These are phyloP conservation scores for Xerocomellus amylosporus DNA, from an alignment of 768 basidiomycete species.

Conservation along the genomic window DNA sequence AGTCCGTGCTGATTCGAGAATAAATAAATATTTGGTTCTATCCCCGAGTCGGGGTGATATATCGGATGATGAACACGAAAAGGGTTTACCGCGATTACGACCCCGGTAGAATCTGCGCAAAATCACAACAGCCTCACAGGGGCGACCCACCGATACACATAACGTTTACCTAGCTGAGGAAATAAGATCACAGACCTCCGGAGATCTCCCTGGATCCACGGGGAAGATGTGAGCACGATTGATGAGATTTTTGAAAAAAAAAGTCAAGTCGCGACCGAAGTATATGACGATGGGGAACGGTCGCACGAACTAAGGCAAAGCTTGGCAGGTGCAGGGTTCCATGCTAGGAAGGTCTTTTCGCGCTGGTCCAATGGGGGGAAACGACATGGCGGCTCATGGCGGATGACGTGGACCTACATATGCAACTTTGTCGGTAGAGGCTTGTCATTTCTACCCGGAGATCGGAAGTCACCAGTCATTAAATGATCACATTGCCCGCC, in stretches of 20 bases:
- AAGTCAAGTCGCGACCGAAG: background rate
- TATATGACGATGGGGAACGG: background rate
- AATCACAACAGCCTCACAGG: conserved; percentile 12
- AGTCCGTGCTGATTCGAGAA: conserved; percentile 6
- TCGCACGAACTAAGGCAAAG: background rate
- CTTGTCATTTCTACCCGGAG: background rate
- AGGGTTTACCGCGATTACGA: background rate
- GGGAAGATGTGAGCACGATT: background rate
- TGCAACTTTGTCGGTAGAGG: conserved; percentile 7
- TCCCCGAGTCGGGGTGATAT: background rate
- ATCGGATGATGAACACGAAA: background rate
- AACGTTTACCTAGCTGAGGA: background rate
- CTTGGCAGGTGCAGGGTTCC: conserved; percentile 4
- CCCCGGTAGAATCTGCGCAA: background rate
- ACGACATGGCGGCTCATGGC: background rate
- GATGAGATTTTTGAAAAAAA: background rate
- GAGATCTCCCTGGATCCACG: background rate
- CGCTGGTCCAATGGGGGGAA: background rate
- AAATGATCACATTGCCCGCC: conserved; percentile 9
- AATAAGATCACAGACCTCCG: background rate
- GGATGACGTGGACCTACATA: background rate
- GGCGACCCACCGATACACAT: background rate
- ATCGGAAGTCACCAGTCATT: background rate
- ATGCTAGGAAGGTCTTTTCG: background rate
- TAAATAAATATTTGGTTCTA: background rate